Evolutionary conservation across 2,329 filamentous ascomycete genomes (phyloP).

Genomic region (Apiospora kogelbergensis): DNA sequence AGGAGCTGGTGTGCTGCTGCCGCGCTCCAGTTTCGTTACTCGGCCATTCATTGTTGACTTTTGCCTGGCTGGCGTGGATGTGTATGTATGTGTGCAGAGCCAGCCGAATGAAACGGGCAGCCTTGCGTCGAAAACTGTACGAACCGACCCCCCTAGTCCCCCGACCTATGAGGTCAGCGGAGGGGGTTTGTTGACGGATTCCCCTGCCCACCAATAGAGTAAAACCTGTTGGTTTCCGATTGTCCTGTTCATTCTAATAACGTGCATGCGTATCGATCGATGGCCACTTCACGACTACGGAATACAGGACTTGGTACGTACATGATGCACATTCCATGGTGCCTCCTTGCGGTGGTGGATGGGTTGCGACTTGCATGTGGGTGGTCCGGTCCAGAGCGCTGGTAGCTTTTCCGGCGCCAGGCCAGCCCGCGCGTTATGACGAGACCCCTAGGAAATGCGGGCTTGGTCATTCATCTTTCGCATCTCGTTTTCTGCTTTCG

Average conservation of each 20-base stretch:
- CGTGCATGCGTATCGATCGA: not conserved
- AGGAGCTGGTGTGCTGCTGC: not conserved
- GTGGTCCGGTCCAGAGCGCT: not conserved
- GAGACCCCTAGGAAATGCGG: not conserved
- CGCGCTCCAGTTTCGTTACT: not conserved
- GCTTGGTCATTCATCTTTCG: not conserved
- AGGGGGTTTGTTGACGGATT: not conserved
- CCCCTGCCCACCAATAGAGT: not conserved
- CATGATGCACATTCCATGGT: no score
- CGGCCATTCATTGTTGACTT: slow-evolving; percentile 6
- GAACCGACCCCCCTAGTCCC: not conserved
- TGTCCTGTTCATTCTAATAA: not conserved
- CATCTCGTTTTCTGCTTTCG: slow-evolving; percentile 1
- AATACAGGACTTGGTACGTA: no score
- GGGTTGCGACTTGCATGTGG: not conserved
- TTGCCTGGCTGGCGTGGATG: no score
- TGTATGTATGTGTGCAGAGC: not conserved
- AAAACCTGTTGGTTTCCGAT: not conserved
- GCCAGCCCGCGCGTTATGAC: not conserved
- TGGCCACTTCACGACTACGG: not conserved
- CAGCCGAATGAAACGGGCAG: not conserved
- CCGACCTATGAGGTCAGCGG: slow-evolving; percentile 1
- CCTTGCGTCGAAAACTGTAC: not conserved
- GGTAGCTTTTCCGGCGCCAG: not conserved
- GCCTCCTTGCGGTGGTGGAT: not conserved